Conservation (phyloP, 2,329 filamentous ascomycete species). For the Aspergillus sojae region DNA sequence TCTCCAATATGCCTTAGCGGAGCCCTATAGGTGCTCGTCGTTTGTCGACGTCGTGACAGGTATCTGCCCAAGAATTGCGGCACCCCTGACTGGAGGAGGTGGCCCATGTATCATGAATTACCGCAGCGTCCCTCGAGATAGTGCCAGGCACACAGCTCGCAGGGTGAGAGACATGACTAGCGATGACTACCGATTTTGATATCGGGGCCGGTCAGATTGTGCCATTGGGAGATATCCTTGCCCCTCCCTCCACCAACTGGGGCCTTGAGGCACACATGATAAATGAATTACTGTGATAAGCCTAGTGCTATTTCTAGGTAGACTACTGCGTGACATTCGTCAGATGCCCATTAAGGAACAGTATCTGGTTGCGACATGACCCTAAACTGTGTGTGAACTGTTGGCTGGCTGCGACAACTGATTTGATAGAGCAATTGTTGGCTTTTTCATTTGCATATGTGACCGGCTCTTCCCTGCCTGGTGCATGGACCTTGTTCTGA, state of each 20-base stretch:
- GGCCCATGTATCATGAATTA: slow-evolving; percentile 17
- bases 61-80: slow-evolving; percentile 19
- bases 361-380: slow-evolving; percentile 25
- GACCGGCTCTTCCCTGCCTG: slow-evolving; percentile 17
- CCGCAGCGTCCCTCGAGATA: slow-evolving; percentile 10
- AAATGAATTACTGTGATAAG: slow-evolving; percentile 8
- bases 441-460: slow-evolving; percentile 21
- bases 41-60: slow-evolving; percentile 17
- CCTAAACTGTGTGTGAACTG: slow-evolving; percentile 17
- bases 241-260: slow-evolving; percentile 5
- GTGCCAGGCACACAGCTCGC: slow-evolving; percentile 12
- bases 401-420: slow-evolving; percentile 23
- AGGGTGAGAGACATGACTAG: slow-evolving; percentile 7
- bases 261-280: slow-evolving; percentile 18
- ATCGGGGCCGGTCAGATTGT: slow-evolving; percentile 18
- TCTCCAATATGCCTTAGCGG: slow-evolving; percentile 16
- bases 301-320: slow-evolving; percentile 14
- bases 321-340: slow-evolving; percentile 23
- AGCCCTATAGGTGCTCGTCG: slow-evolving; percentile 9
- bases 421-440: slow-evolving; percentile 26
- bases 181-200: slow-evolving; percentile 13
- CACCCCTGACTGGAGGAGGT: slow-evolving; percentile 21
- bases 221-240: slow-evolving; percentile 10
- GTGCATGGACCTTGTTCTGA: slow-evolving; percentile 20
- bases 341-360: slow-evolving; percentile 23